phyloP scores from a whole-genome alignment of 352 stramenopile genomes.

The Globisporangium parvum region DNA sequence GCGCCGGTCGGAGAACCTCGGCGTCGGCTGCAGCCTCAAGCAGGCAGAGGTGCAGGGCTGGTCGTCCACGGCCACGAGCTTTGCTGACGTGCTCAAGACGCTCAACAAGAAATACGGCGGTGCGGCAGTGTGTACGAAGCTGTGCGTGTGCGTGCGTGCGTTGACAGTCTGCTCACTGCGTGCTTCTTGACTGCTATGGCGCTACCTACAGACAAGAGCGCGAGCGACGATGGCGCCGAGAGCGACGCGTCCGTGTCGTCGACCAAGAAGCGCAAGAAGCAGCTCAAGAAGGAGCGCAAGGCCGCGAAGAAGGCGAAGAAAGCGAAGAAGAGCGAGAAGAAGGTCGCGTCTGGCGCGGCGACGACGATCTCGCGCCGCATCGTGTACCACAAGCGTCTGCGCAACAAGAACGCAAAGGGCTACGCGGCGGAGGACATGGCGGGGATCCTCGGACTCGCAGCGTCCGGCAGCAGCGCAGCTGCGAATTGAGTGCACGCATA shows the following conservation, averaged over 20 bases:
- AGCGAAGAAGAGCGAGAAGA: slow-evolving; percentile 49
- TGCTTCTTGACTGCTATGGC: background rate
- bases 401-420: slow-evolving; percentile 84
- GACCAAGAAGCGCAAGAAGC: slow-evolving; percentile 40
- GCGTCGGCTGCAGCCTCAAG: slow-evolving; percentile 89
- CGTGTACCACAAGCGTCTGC: slow-evolving; percentile 74
- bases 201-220: slow-evolving; percentile 22
- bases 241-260: slow-evolving; percentile 18
- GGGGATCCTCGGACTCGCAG: slow-evolving; percentile 76
- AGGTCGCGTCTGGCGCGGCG: slow-evolving; percentile 34
- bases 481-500: background rate
- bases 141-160: slow-evolving; percentile 5
- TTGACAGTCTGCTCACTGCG: background rate
- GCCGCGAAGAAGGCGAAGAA: slow-evolving; percentile 46
- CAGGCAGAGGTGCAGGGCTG: slow-evolving; percentile 85
- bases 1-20: slow-evolving; percentile 84
- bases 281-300: slow-evolving; percentile 54
- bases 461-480: slow-evolving; percentile 11
- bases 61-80: slow-evolving; percentile 70
- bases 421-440: slow-evolving; percentile 83
- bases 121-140: background rate
- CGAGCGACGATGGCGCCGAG: slow-evolving; percentile 21
- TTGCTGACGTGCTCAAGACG: slow-evolving; percentile 79
- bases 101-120: slow-evolving; percentile 79
- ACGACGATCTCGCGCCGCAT: slow-evolving; percentile 55